Base-by-base conservation (phyloP, 768 basidiomycete species). In the Amanita muscaria region DNA sequence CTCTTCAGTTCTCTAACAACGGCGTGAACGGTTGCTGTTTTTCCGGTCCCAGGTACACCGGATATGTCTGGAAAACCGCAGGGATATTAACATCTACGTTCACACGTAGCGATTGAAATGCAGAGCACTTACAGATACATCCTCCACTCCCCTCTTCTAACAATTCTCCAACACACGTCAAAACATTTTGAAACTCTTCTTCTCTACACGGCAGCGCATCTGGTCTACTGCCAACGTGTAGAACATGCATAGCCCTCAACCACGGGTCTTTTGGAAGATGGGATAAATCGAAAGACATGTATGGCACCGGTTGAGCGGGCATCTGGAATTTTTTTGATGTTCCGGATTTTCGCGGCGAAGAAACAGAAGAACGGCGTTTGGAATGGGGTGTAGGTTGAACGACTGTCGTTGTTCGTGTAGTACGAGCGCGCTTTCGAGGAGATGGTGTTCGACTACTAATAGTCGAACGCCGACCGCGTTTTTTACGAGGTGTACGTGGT, bases 41-140 rank as follows among this genome's bases (percentile, higher is more conserved):
- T 99, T 7, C 96, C 94, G 2, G 94, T 98, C 5, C 96, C 94
- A n/a, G 94, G 96, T 5, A 97, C 91, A 7, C 96, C 94, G 5
- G 93, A 92, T 38, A 98, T 96, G 62, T 98, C 93, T 97, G 43
- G 2, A 32, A n/a, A n/a, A n/a, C n/a, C n/a, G n/a, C n/a, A n/a
- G n/a, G n/a, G n/a, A n/a, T n/a, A n/a, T n/a, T n/a, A n/a, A n/a
- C n/a, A n/a, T n/a, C n/a, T n/a, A n/a, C n/a, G n/a, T n/a, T n/a
- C n/a, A n/a, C n/a, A n/a, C n/a, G n/a, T n/a, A n/a, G n/a, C n/a
- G n/a, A 51, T 34, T 36, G 35, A 49, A 44, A 6, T 9, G 39
- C 27, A 24, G 40, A 5, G 36, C 15, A 69, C 90, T 58, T 56
- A 94, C 93, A 98, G 41, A 99, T 71, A 62, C 96, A 99, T 14